phyloP scores from a whole-genome alignment of 2,329 filamentous ascomycete genomes.

The Epichloe scottii region DNA sequence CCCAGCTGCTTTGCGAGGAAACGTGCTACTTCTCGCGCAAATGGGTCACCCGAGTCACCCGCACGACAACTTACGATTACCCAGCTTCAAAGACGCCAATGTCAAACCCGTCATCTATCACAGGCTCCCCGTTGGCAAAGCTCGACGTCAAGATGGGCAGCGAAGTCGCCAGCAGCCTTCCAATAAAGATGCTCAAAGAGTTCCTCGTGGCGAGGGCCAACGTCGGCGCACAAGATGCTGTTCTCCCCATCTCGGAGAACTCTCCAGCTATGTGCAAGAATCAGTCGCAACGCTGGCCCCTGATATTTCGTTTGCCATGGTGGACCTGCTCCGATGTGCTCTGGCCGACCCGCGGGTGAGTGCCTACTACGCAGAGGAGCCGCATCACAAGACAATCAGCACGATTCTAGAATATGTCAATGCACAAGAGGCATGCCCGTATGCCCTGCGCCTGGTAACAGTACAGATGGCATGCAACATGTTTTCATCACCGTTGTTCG shows the following conservation, averaged over 20 bases:
- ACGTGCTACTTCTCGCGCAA: slow-evolving; percentile 60
- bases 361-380: slow-evolving; percentile 71
- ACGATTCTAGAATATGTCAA: slow-evolving; percentile 50
- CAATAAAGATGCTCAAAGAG: slow-evolving; percentile 50
- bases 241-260: slow-evolving; percentile 53
- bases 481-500: slow-evolving; percentile 63
- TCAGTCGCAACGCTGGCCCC: slow-evolving; percentile 43
- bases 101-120: slow-evolving; percentile 58
- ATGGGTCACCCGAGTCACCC: slow-evolving; percentile 66
- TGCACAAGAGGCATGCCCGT: slow-evolving; percentile 49
- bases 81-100: slow-evolving; percentile 52
- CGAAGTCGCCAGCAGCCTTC: slow-evolving; percentile 39
- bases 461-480: slow-evolving; percentile 77
- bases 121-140: slow-evolving; percentile 73
- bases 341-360: slow-evolving; percentile 68
- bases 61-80: slow-evolving; percentile 59
- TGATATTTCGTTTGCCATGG: slow-evolving; percentile 61
- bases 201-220: slow-evolving; percentile 56
- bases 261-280: slow-evolving; percentile 48
- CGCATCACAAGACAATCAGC: slow-evolving; percentile 47
- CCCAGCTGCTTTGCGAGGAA: slow-evolving; percentile 51
- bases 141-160: slow-evolving; percentile 64
- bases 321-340: slow-evolving; percentile 74
- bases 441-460: slow-evolving; percentile 71
- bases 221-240: slow-evolving; percentile 48